Evolutionary conservation across 1,284 basidiomycete genomes (phyloP).

Genomic region (Wallemia mellicola): DNA sequence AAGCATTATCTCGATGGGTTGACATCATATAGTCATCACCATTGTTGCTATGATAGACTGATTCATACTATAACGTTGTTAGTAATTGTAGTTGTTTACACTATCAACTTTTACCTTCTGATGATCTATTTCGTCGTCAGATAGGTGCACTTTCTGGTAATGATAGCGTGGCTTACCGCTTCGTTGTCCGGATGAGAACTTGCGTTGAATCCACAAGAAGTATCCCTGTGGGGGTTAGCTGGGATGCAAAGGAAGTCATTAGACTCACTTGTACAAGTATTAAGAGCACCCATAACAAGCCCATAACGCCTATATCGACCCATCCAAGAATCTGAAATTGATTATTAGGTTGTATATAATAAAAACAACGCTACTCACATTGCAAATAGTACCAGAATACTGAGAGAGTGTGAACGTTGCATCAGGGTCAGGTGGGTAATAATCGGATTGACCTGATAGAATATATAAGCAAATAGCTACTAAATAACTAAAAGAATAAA

Average conservation of each 20-base stretch:
- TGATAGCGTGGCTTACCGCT: too few relatives aligned
- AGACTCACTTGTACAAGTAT: slow-evolving; percentile 34
- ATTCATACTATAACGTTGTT: too few relatives aligned
- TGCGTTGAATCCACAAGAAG: slow-evolving; percentile 33
- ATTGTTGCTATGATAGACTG: too few relatives aligned
- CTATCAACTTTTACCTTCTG: too few relatives aligned
- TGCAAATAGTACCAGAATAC: slow-evolving; percentile 6
- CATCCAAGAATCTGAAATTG: slow-evolving; percentile 38
- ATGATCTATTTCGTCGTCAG: too few relatives aligned
- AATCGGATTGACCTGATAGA: slow-evolving; percentile 5
- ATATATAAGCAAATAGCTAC: not conserved
- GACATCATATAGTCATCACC: not conserved
- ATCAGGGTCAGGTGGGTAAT: slow-evolving; percentile 10
- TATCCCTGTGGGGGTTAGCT: slow-evolving; percentile 17
- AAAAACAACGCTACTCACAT: slow-evolving; percentile 2
- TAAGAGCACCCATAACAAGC: slow-evolving; percentile 45
- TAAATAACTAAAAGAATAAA: not conserved
- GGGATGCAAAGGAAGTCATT: not conserved
- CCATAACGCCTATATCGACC: slow-evolving; percentile 76
- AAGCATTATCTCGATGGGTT: not conserved
- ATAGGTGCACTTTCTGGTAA: too few relatives aligned
- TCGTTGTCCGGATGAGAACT: slow-evolving; percentile 42
- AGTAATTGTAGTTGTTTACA: too few relatives aligned
- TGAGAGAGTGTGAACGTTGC: slow-evolving; percentile 11
- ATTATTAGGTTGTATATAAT: not conserved